These are phyloP conservation scores for Chaetoceros muelleri DNA, from an alignment of 108 stramenopile genomes.

Conservation along the genomic window DNA sequence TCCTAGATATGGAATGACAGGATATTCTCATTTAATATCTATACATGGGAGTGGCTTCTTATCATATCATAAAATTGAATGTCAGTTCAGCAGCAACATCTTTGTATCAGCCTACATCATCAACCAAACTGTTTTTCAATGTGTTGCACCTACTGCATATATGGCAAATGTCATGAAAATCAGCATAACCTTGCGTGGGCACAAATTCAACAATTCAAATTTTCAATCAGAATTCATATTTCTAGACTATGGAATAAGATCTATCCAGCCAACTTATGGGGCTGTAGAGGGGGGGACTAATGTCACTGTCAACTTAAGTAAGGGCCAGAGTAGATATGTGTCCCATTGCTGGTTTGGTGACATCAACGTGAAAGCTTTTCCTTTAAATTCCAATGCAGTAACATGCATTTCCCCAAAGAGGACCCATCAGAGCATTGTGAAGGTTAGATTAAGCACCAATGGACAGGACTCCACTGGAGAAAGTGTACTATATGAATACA, in stretches of 20 bases:
- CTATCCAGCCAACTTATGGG: not conserved
- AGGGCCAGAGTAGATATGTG: not conserved
- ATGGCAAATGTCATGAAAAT: no score
- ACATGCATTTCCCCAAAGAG: not conserved
- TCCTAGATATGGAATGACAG: not conserved
- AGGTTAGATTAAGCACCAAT: not conserved
- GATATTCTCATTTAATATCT: not conserved
- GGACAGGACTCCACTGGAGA: not conserved
- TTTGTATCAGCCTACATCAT: not conserved
- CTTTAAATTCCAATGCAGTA: not conserved
- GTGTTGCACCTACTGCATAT: not conserved
- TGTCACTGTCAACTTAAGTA: not conserved
- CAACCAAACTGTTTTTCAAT: not conserved
- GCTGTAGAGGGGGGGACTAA: not conserved
- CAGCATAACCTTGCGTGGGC: no score
- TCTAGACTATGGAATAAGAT: not conserved
- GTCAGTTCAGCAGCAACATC: not conserved
- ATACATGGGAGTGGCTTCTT: not conserved
- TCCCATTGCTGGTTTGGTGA: not conserved
- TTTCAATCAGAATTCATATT: no score
- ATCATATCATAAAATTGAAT: not conserved
- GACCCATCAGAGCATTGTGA: not conserved
- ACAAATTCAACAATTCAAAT: no score
- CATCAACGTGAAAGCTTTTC: not conserved
- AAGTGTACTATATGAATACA: not conserved